A percentile compares a stretch with the other conserved stretches of the same genome.
Evolutionary conservation across 257 asterid genomes (phyloP).

Genomic region (Solanum virginianum): DNA sequence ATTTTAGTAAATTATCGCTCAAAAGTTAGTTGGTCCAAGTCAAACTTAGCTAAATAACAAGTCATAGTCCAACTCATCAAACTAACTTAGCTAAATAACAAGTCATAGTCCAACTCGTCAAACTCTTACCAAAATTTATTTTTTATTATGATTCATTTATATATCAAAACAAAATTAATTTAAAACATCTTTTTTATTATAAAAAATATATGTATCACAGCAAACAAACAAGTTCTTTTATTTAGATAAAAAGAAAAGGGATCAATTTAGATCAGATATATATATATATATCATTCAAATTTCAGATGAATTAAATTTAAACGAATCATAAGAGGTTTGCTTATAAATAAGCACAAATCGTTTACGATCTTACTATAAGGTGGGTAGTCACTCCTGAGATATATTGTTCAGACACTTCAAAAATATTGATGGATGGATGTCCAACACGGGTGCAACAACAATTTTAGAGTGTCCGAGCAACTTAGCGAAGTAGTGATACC

Average conservation of each 20-base stretch:
- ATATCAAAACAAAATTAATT: neutral
- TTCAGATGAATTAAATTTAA: neutral
- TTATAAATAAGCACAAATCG: neutral
- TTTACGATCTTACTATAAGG: neutral
- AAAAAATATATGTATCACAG: neutral
- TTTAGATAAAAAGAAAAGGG: neutral
- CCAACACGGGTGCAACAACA: too few species aligned
- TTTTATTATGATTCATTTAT: neutral
- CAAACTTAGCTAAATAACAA: neutral
- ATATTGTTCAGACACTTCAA: too few species aligned
- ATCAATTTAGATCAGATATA: neutral
- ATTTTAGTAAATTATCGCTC: neutral
- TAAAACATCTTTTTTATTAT: neutral
- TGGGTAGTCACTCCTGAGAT: neutral
- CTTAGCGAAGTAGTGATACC: neutral
- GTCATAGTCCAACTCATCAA: neutral
- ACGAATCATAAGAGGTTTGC: fast-evolving
- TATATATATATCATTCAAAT: neutral
- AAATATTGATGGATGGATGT: too few species aligned
- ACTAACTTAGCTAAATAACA: neutral
- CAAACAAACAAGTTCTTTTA: neutral
- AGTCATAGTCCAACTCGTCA: neutral
- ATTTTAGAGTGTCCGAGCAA: too few species aligned
- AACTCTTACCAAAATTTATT: neutral
- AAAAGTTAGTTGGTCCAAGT: neutral